These are phyloP conservation scores for Neurospora tetraspora DNA, from an alignment of 495 filamentous ascomycete genomes.

Conservation along the genomic window DNA sequence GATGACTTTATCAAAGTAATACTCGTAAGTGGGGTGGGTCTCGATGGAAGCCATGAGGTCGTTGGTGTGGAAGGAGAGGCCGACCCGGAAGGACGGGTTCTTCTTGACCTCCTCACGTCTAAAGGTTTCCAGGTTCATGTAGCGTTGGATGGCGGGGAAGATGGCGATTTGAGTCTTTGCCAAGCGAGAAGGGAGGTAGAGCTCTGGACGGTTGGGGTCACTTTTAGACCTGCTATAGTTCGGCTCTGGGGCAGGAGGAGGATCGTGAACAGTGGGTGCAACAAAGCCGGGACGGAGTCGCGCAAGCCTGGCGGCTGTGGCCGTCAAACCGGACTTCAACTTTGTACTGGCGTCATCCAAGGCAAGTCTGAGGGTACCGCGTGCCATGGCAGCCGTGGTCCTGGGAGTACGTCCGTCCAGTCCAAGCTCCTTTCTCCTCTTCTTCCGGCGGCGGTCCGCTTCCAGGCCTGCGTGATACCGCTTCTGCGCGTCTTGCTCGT, in stretches of 20 bases:
- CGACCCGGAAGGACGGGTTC: slow-evolving; percentile 12
- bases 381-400: background rate
- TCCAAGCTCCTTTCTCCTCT: background rate
- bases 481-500: slow-evolving; percentile 6
- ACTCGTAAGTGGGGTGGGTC: background rate
- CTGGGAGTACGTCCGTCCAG: background rate
- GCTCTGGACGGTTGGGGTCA: background rate
- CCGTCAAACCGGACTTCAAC: background rate
- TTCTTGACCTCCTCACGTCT: slow-evolving; percentile 18
- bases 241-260: background rate
- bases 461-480: background rate
- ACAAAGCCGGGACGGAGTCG: background rate
- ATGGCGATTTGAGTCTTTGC: slow-evolving; percentile 32
- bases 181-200: slow-evolving; percentile 20
- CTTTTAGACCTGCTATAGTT: too few relatives aligned
- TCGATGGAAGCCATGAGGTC: background rate
- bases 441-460: background rate
- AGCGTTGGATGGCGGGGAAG: slow-evolving; percentile 29
- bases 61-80: background rate
- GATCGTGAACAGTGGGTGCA: background rate
- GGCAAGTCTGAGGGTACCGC: background rate
- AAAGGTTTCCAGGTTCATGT: slow-evolving; percentile 6
- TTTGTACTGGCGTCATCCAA: background rate
- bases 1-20: background rate
- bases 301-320: background rate